phyloP scores from a whole-genome alignment of 805 yeast species.

The Saturnispora kantuleensis region DNA sequence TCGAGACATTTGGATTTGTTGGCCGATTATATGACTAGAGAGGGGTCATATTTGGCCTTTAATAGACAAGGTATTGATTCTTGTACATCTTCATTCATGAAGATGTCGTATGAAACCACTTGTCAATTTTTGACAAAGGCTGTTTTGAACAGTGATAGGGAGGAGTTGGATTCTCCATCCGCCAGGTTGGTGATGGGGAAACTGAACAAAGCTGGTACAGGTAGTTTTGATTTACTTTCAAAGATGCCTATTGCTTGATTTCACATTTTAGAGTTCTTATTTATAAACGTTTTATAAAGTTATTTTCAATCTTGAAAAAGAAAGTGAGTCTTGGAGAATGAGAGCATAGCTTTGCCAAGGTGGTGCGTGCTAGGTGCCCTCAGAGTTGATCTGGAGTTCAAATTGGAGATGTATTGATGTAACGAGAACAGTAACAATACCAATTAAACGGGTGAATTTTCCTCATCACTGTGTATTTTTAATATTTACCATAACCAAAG shows the following conservation, averaged over 20 bases:
- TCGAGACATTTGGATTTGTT: conserved; percentile 90
- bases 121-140: conserved; percentile 96
- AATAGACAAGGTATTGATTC: conserved; percentile 98
- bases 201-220: conserved; percentile 88
- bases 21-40: conserved; percentile 99
- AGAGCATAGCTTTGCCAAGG: too few relatives aligned
- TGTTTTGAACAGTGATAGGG: conserved; percentile 84
- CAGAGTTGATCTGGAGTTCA: too few relatives aligned
- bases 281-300: too few relatives aligned
- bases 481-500: too few relatives aligned
- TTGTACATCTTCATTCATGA: conserved; percentile 90
- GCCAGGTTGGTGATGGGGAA: conserved; percentile 91
- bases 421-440: too few relatives aligned
- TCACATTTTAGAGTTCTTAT: background rate
- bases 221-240: conserved; percentile 76
- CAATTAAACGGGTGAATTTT: too few relatives aligned
- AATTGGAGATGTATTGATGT: too few relatives aligned
- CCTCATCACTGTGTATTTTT: too few relatives aligned
- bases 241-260: conserved; percentile 27
- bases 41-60: conserved; percentile 93
- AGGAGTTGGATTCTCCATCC: conserved; percentile 81
- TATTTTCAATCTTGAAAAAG: too few relatives aligned
- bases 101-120: conserved; percentile 98
- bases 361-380: too few relatives aligned
- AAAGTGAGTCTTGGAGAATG: too few relatives aligned